These are phyloP conservation scores for Sporodiniella umbellata DNA, from an alignment of 371 early-diverging fungal genomes.

Conservation along the genomic window DNA sequence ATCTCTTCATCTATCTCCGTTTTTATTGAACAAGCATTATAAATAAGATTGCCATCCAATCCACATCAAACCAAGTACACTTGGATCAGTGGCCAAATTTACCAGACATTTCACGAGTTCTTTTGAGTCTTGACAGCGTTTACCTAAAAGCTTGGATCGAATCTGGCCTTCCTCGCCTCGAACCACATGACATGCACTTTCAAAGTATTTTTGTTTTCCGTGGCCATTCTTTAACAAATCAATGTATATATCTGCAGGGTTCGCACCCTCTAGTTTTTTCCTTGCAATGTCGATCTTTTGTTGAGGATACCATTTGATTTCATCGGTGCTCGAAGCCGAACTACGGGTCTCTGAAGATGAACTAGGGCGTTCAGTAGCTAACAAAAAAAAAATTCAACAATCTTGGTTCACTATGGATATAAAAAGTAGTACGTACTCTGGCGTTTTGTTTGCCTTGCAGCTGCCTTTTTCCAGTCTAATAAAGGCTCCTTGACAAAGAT, in stretches of 20 bases:
- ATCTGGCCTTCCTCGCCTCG: slow-evolving; percentile 45
- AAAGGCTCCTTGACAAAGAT: slow-evolving; percentile 75
- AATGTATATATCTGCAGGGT: slow-evolving; percentile 50
- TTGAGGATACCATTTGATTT: slow-evolving; percentile 67
- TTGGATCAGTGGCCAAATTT: slow-evolving; percentile 71
- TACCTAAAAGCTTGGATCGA: slow-evolving; percentile 42
- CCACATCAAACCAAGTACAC: slow-evolving; percentile 65
- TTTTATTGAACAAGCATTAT: slow-evolving; percentile 15
- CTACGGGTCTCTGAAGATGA: background rate
- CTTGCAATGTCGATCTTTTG: slow-evolving; percentile 70
- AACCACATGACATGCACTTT: slow-evolving; percentile 32
- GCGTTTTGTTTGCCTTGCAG: slow-evolving; percentile 51
- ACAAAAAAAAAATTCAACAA: background rate
- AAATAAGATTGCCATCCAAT: slow-evolving; percentile 69
- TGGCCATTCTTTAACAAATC: slow-evolving; percentile 50
- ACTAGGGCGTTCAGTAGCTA: slow-evolving; percentile 5
- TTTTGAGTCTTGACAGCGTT: slow-evolving; percentile 41
- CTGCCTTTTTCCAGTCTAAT: slow-evolving; percentile 58
- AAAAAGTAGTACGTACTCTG: slow-evolving; percentile 52
- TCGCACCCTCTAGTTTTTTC: slow-evolving; percentile 65
- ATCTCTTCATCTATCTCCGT: no score
- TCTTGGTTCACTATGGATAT: background rate
- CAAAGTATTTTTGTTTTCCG: slow-evolving; percentile 42
- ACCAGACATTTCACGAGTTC: slow-evolving; percentile 72
- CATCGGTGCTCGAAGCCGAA: slow-evolving; percentile 2